Conservation (phyloP, 1,284 basidiomycete genomes). For the Cutaneotrichosporon sp. region DNA sequence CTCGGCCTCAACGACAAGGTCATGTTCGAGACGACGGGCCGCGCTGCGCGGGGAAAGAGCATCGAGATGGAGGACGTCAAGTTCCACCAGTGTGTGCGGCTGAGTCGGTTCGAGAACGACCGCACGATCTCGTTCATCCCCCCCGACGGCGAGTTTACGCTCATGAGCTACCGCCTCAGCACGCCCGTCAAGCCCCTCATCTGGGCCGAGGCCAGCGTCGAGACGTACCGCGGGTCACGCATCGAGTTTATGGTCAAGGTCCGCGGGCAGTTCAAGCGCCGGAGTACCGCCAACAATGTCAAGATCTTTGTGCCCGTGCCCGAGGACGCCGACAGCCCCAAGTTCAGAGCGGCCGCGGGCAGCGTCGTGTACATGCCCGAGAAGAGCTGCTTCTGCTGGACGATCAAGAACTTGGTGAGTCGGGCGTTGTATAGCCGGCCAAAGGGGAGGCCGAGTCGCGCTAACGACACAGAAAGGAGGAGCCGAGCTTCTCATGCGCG, state of each 20-base stretch:
- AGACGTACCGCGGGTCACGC: slow-evolving; percentile 87
- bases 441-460: neutral
- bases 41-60: slow-evolving; percentile 91
- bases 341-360: slow-evolving; percentile 74
- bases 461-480: slow-evolving; percentile 13
- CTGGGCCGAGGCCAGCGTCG: slow-evolving; percentile 97
- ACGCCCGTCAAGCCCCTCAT: slow-evolving; percentile 97
- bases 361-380: slow-evolving; percentile 93
- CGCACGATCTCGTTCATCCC: slow-evolving; percentile 99
- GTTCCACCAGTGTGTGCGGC: slow-evolving; percentile 99
- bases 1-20: slow-evolving; percentile 98
- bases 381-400: slow-evolving; percentile 96
- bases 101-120: slow-evolving; percentile 99
- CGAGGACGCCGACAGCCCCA: slow-evolving; percentile 97
- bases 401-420: slow-evolving; percentile 73
- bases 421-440: neutral
- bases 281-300: slow-evolving; percentile 96
- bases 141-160: slow-evolving; percentile 97
- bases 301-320: slow-evolving; percentile 98
- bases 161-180: slow-evolving; percentile 95
- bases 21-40: slow-evolving; percentile 96
- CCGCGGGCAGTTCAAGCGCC: slow-evolving; percentile 95
- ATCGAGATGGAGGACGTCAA: slow-evolving; percentile 99
- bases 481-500: slow-evolving; percentile 74
- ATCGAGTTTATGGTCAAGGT: slow-evolving; percentile 99